Evolutionary conservation across 1,139 yeast species (phyloP).

Genomic region (Kodamaea suecica): DNA sequence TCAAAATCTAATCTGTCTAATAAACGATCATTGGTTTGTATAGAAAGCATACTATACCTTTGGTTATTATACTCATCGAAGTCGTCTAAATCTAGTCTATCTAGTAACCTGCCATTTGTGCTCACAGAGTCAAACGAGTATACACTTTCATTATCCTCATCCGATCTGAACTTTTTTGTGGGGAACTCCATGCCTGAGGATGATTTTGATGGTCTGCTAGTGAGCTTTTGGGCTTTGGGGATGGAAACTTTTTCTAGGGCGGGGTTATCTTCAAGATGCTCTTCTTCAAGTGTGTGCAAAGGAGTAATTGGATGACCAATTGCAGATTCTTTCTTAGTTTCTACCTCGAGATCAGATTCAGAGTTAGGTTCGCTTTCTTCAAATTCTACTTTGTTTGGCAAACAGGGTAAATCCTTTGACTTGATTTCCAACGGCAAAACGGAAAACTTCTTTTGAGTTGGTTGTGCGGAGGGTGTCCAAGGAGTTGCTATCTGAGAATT

Average conservation of each 20-base stretch:
- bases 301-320: too few relatives aligned
- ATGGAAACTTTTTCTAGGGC: not conserved
- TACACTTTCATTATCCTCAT: constrained; percentile 30
- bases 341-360: too few relatives aligned
- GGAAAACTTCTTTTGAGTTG: not conserved
- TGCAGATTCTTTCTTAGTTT: too few relatives aligned
- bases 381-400: constrained; percentile 2
- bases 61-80: constrained; percentile 17
- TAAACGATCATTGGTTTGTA: constrained; percentile 32
- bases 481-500: too few relatives aligned
- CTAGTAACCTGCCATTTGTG: constrained; percentile 42
- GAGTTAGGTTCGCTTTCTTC: too few relatives aligned
- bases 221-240: not conserved
- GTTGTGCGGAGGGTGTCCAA: not conserved
- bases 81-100: constrained; percentile 31
- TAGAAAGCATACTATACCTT: constrained; percentile 28
- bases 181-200: constrained; percentile 10
- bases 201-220: not conserved
- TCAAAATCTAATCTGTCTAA: constrained; percentile 32
- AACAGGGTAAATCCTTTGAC: constrained; percentile 5
- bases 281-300: too few relatives aligned
- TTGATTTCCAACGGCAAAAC: constrained; percentile 2
- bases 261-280: not conserved
- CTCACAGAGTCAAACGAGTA: constrained; percentile 47
- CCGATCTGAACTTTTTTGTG: constrained; percentile 7